These are phyloP conservation scores for Starmerella bombicola DNA, from an alignment of 805 yeast genomes.

Conservation along the genomic window DNA sequence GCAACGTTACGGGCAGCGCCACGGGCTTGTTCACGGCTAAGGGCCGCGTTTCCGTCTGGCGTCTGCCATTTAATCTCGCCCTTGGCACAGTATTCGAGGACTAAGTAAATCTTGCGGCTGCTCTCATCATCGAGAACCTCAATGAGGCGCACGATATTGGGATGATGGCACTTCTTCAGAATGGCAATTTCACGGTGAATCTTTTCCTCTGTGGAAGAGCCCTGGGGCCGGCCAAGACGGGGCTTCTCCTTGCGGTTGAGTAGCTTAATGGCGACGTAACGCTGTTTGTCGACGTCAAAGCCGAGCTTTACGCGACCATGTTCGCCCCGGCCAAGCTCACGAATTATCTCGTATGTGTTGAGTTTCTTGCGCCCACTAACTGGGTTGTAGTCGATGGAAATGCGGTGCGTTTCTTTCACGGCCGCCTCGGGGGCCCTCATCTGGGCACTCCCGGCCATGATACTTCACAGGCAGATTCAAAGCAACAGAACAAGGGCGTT, in stretches of 20 bases:
- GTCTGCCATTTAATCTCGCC: conserved; percentile 85
- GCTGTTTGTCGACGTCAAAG: conserved; percentile 45
- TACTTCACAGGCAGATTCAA: no score
- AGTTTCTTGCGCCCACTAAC: conserved; percentile 55
- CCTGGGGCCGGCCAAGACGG: conserved; percentile 37
- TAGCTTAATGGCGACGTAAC: conserved; percentile 81
- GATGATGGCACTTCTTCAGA: conserved; percentile 83
- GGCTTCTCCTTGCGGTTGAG: conserved; percentile 63
- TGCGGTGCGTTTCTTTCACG: conserved; percentile 74
- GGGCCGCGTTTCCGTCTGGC: conserved; percentile 46
- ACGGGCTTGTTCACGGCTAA: conserved; percentile 55
- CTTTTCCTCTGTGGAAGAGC: conserved; percentile 48
- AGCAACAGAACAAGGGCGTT: no score
- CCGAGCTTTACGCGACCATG: conserved; percentile 97
- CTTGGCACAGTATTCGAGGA: conserved; percentile 74
- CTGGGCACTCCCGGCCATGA: no score
- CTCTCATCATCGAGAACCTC: conserved; percentile 81
- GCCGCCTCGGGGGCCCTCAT: conserved; percentile 11
- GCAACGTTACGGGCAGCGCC: conserved; percentile 71
- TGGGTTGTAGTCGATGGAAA: conserved; percentile 81
- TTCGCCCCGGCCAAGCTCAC: conserved; percentile 89
- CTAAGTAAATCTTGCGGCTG: conserved; percentile 77
- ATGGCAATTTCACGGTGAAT: conserved; percentile 82
- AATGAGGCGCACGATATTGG: conserved; percentile 74
- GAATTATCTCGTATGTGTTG: conserved; percentile 78